phyloP scores from a whole-genome alignment of 345 rosid genomes.

The Nephelium lappaceum region DNA sequence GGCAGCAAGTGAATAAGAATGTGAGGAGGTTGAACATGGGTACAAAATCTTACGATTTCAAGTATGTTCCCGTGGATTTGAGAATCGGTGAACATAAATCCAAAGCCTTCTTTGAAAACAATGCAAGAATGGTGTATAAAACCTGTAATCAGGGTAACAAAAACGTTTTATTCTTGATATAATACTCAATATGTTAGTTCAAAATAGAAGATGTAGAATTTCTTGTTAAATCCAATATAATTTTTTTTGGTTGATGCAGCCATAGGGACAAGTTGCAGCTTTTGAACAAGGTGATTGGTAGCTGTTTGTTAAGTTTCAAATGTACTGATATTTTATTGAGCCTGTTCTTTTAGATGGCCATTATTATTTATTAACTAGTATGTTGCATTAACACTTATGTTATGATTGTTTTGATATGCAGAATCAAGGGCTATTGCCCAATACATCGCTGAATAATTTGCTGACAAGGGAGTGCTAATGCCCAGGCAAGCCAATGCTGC shows the following conservation, averaged over 20 bases:
- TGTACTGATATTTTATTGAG: too few relatives aligned
- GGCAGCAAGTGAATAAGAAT: too few relatives aligned
- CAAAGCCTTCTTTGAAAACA: constrained; percentile 52
- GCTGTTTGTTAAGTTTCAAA: constrained; percentile 9
- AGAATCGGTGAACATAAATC: constrained; percentile 60
- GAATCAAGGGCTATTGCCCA: constrained; percentile 81
- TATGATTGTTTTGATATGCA: constrained; percentile 26
- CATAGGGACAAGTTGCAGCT: constrained; percentile 80
- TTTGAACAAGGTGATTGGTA: constrained; percentile 58
- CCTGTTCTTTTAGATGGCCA: too few relatives aligned
- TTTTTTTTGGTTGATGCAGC: constrained; percentile 45
- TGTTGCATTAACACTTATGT: neutral
- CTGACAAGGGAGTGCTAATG: constrained; percentile 55
- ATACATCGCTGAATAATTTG: constrained; percentile 50
- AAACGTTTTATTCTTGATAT: too few relatives aligned
- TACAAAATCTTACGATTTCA: constrained; percentile 24
- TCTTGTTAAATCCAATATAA: neutral
- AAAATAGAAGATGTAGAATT: too few relatives aligned
- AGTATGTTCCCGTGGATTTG: constrained; percentile 51
- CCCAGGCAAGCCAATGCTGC: constrained; percentile 31
- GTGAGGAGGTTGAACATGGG: too few relatives aligned
- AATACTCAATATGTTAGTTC: too few relatives aligned
- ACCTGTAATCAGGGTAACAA: too few relatives aligned
- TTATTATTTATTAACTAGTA: neutral
- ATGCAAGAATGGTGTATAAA: constrained; percentile 34